Evolutionary conservation across 768 basidiomycete genomes (phyloP), one percentile per base, ranked within the genome.

Genomic region (Xerocomus brunneocitrinus): DNA sequence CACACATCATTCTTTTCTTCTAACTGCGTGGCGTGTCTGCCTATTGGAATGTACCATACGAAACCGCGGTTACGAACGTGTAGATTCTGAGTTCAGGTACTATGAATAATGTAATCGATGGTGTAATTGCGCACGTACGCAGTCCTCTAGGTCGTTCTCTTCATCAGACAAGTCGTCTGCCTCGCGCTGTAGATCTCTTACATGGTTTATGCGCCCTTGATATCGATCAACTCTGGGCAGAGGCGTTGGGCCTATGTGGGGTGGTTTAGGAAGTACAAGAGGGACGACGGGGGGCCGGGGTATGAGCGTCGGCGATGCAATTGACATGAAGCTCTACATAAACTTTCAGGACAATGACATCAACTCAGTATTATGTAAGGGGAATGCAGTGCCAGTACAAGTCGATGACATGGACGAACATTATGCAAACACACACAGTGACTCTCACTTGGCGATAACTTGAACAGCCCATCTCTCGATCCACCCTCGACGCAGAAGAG

Each of bases 161-260:
- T 91, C 90, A 52, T 91, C 90, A 54, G 87, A 90, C 55, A 92
- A 70, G 61, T 92, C 88, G 45, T 89, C 87, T 76, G 89, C 85
- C 66, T 92, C 89, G 38, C 82, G 79, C 55, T 81, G 78, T 30
- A 90, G 66, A 67, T 91, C 85, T 24, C 90, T 80, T 39, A 78
- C 74, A 31, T 78, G 75, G 60, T 83, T 85, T 58, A 89, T 68
- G 41, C 80, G 77, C 2, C 77, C 79, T 59, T 83, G 79, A 3
- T 72, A 73, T 47, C 79, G 78, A 36, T 79, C 73, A 16, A 57
- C 59, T 45, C 66, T 74, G 3, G 81, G 75, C 5, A 84, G 65
- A 12, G 88, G 88, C 0, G 75, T 68, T 5, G 86, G 86, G 53
- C 85, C 79, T 0, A 85, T 79, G 50, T 84, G 81, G 0, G 84